Conservation (phyloP, 768 basidiomycete species). For the Suillus weaverae region DNA sequence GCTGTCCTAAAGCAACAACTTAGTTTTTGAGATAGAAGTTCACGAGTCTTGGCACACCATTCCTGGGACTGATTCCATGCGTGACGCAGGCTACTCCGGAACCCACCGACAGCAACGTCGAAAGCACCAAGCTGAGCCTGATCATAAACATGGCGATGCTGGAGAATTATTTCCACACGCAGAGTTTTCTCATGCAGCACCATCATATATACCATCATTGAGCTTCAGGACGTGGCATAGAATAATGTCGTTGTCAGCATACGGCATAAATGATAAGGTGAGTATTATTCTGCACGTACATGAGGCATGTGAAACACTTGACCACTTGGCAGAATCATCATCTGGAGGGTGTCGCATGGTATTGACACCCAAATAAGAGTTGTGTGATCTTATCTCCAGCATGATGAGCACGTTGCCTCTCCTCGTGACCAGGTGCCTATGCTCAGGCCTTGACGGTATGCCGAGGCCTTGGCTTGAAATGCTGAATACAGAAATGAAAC, state of each 20-base stretch:
- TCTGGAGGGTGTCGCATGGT: not conserved
- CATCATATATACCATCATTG: not conserved
- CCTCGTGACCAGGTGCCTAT: conserved; percentile 1
- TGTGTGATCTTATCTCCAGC: conserved; percentile 1
- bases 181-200: too few relatives aligned
- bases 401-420: not conserved
- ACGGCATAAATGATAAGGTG: conserved; percentile 4
- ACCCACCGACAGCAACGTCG: not conserved
- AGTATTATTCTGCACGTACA: conserved; percentile 1
- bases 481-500: not conserved
- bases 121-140: not conserved
- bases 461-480: not conserved
- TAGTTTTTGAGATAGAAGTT: not conserved
- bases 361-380: not conserved
- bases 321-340: not conserved
- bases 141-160: not conserved
- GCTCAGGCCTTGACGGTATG: not conserved
- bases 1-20: not conserved
- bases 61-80: conserved; percentile 1
- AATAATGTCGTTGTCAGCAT: not conserved
- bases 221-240: not conserved
- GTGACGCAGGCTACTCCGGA: not conserved
- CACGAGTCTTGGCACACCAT: not conserved
- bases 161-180: not conserved
- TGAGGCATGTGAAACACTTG: conserved; percentile 1